phyloP scores from a whole-genome alignment of 768 basidiomycete species.

The Lactarius trivialis region DNA sequence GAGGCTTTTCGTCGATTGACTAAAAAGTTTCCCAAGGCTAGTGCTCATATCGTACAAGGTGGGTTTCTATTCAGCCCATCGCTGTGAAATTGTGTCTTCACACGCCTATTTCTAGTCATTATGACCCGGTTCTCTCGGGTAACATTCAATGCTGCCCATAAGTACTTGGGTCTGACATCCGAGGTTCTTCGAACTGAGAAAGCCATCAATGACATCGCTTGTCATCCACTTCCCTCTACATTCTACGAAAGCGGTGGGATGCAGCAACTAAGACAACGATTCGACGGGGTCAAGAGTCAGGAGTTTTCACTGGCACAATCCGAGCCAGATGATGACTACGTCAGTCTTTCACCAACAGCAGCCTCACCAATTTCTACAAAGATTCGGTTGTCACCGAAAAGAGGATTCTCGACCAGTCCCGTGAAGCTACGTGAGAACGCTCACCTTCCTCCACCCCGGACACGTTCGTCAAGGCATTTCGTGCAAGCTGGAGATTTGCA shows the following conservation, averaged over 20 bases:
- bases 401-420: conserved; percentile 27
- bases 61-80: conserved; percentile 11
- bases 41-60: conserved; percentile 95
- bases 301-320: conserved; percentile 33
- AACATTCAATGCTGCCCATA: conserved; percentile 95
- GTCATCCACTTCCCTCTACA: conserved; percentile 82
- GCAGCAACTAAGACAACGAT: conserved; percentile 84
- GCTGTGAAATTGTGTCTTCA: conserved; percentile 5
- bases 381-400: conserved; percentile 23
- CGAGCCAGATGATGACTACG: conserved; percentile 53
- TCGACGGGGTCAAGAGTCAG: conserved; percentile 45
- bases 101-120: conserved; percentile 49
- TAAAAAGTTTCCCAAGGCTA: conserved; percentile 94
- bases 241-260: conserved; percentile 94
- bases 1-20: conserved; percentile 93
- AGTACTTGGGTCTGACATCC: conserved; percentile 88
- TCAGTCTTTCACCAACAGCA: conserved; percentile 30
- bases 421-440: conserved; percentile 4
- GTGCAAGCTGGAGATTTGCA: conserved; percentile 77
- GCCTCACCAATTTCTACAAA: conserved; percentile 24
- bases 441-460: conserved; percentile 25
- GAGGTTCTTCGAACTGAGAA: conserved; percentile 97
- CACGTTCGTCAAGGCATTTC: conserved; percentile 42
- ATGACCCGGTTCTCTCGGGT: conserved; percentile 94
- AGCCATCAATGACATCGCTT: conserved; percentile 94